phyloP scores from a whole-genome alignment of 176 grass and related monocot genomes.

The Canna indica region DNA sequence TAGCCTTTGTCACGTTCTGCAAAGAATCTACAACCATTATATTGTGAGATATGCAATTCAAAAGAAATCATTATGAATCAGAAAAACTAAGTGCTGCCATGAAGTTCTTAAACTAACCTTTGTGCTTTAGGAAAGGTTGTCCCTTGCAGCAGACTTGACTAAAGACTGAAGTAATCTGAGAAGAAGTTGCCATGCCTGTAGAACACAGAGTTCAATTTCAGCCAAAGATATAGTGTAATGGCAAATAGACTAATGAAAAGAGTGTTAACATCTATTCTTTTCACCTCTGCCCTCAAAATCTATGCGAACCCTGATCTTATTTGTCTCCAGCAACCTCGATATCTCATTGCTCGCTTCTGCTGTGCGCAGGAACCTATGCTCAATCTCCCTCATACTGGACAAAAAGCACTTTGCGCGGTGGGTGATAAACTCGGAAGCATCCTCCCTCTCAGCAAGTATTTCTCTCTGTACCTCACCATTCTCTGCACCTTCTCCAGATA shows the following conservation, averaged over 20 bases:
- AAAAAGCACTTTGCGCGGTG: conserved; percentile 83
- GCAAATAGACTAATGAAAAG: conserved; percentile 8
- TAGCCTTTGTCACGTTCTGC: conserved; percentile 48
- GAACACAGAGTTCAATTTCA: conserved; percentile 30
- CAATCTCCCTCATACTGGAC: conserved; percentile 86
- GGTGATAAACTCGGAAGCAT: conserved; percentile 85
- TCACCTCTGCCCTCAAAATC: conserved; percentile 43
- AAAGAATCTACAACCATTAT: conserved; percentile 48
- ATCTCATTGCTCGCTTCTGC: conserved; percentile 77
- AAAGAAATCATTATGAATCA: not conserved
- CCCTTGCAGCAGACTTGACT: conserved; percentile 66
- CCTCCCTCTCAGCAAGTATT: conserved; percentile 50
- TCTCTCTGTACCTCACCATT: conserved; percentile 44
- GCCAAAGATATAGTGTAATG: not conserved
- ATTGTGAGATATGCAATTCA: not conserved
- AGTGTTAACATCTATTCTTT: not conserved
- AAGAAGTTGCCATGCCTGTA: conserved; percentile 43
- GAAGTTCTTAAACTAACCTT: conserved; percentile 6
- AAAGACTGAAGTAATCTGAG: conserved; percentile 47
- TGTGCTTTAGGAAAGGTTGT: conserved; percentile 41
- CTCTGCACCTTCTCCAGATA: conserved; percentile 26
- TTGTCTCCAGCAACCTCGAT: conserved; percentile 85
- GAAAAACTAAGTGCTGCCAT: not conserved
- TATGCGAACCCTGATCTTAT: conserved; percentile 76
- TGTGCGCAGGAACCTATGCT: conserved; percentile 72